Evolutionary conservation across 768 basidiomycete genomes (phyloP).

Genomic region (Strobilomyces echinocephalus): DNA sequence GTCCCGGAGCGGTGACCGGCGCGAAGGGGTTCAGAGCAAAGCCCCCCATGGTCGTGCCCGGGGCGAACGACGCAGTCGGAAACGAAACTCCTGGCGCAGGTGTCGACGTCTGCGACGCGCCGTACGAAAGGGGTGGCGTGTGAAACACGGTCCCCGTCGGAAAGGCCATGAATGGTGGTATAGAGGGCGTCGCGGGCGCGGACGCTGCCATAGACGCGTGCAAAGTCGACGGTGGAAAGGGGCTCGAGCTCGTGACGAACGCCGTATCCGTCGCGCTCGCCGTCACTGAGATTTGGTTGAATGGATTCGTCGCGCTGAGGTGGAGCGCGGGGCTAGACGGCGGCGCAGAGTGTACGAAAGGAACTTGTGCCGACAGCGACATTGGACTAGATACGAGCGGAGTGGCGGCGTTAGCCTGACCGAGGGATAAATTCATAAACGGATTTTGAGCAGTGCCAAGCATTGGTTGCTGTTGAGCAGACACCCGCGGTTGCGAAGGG

Average conservation of each 20-base stretch:
- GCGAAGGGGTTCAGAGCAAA: conserved; percentile 22
- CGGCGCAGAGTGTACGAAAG: conserved; percentile 5
- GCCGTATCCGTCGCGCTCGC: not conserved
- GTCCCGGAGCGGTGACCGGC: conserved; percentile 6
- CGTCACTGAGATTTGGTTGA: conserved; percentile 8
- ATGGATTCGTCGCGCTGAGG: conserved; percentile 16
- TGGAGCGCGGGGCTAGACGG: conserved; percentile 14
- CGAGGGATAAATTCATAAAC: conserved; percentile 18
- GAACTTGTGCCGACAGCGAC: conserved; percentile 3
- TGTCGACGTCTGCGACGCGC: not conserved
- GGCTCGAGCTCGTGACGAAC: conserved; percentile 8
- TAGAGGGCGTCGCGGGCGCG: conserved; percentile 5
- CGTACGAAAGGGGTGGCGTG: not conserved
- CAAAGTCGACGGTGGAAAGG: conserved; percentile 13
- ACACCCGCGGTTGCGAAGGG: conserved; percentile 14
- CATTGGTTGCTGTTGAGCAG: conserved; percentile 5
- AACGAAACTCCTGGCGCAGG: conserved; percentile 1
- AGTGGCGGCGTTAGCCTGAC: not conserved
- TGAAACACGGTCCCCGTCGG: conserved; percentile 7
- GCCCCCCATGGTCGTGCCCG: not conserved
- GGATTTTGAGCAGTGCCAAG: conserved; percentile 10
- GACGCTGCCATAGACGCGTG: conserved; percentile 2
- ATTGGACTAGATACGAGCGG: conserved; percentile 5
- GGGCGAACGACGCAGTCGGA: conserved; percentile 1
- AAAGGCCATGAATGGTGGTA: conserved; percentile 5